Base-by-base conservation (phyloP, 495 filamentous ascomycete genomes). In the Penicillium soppii region DNA sequence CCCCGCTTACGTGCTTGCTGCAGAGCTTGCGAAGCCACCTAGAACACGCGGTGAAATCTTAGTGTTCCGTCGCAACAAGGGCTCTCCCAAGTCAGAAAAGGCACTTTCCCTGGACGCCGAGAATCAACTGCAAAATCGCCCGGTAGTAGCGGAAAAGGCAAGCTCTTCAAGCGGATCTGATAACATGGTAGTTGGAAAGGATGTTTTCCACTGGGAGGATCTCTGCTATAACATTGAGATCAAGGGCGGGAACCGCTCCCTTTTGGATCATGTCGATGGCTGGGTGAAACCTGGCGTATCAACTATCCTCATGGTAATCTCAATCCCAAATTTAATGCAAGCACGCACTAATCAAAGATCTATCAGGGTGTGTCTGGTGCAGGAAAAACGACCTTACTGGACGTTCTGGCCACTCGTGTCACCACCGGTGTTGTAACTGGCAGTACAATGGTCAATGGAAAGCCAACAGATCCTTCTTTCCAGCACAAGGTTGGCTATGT, bases 41-140 rank as follows among this genome's bases (percentile, higher is more conserved):
- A 84, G 84, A 58, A 88, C 85, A 23, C 90, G 88, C 66, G 89
- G 88, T 38, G 89, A 94, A 65, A 86, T 94, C 13, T 69, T 92
- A 6, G 74, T 92, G 30, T 92, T 91, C 76, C 82, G 83, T 30
- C 81, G 85, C 5, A 16, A 16, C n/a, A 35, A 35, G 5, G 27
- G 27, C 2, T 29, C 27, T 29, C 27, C 2, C 5, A 29, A 29
- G 27, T 12, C 27, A 29, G 27, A 29, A 29, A 29, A 29, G 27
- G 27, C 27, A 29, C 27, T 29, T 2, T 2, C 27, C 27, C 5
- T 29, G 2, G 27, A 29, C 27, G 27, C 27, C 27, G 27, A 29
- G 27, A 29, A 29, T 29, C 27, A 29, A 29, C 2, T 7, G 27
- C 27, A 29, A 29, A 7, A 7, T 29, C 27, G 27, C 27, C 27